Percentiles rank a stretch among this genome's conserved stretches.
Evolutionary conservation across 75 land plant genomes (phyloP).

Genomic region (Selaginella moellendorffii): DNA sequence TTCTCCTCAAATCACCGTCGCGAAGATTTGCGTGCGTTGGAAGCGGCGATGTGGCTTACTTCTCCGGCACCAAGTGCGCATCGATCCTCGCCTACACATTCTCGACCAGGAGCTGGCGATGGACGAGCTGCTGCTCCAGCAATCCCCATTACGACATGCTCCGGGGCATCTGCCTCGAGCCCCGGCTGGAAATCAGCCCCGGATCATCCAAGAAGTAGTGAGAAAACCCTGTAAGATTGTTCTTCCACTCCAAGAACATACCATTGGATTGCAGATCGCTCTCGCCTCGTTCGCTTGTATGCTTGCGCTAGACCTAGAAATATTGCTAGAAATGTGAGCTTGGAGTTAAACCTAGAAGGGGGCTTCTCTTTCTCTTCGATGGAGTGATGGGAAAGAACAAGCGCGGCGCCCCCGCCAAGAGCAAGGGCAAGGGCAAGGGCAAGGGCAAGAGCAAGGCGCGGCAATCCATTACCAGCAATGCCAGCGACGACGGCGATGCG

Average conservation of each 20-base stretch:
- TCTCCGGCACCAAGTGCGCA: slow-evolving; percentile 17
- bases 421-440: slow-evolving; percentile 20
- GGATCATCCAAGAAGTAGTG: no score
- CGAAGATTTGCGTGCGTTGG: slow-evolving; percentile 19
- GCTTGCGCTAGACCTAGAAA: no score
- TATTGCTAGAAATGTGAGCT: no score
- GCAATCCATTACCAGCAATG: slow-evolving; percentile 17
- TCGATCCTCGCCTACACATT: slow-evolving; percentile 10
- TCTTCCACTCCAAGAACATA: no score
- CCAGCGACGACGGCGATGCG: slow-evolving; percentile 12
- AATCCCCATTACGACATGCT: slow-evolving; percentile 19
- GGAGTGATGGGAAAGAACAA: slow-evolving; percentile 19
- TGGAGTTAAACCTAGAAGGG: background rate
- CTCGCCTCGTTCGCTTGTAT: no score
- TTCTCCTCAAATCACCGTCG: slow-evolving; percentile 11
- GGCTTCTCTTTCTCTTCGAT: background rate
- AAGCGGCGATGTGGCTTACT: slow-evolving; percentile 14
- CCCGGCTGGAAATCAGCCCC: slow-evolving; percentile 1
- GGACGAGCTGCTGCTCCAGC: slow-evolving; percentile 8
- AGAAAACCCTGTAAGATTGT: no score
- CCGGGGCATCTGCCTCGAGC: slow-evolving; percentile 13
- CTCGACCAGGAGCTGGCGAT: slow-evolving; percentile 2
- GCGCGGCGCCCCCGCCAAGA: slow-evolving; percentile 9
- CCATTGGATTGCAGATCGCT: no score
- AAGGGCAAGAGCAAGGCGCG: slow-evolving; percentile 25